Percentiles rank a stretch among this genome's conserved stretches.
Evolutionary conservation across 306 rosid genomes (phyloP).

Genomic region (Quercus rubra): DNA sequence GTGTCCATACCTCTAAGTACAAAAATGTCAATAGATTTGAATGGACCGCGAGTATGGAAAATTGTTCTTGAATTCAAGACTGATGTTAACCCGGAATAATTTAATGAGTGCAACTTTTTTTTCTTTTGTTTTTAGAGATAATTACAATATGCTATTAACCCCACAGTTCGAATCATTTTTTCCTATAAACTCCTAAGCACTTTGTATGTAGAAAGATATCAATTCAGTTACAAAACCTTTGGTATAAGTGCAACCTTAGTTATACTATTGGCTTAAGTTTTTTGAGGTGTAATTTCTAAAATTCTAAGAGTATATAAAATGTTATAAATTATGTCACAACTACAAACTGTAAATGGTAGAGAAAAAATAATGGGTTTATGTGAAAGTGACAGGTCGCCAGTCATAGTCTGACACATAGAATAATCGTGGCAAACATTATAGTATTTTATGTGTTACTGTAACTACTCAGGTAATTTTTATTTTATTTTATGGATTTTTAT

Average conservation of each 20-base stretch:
- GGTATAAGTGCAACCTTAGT: background rate
- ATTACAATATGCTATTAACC: no score
- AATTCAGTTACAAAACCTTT: no score
- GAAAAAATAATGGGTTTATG: fast-evolving
- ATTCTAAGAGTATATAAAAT: no score
- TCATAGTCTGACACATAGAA: fast-evolving
- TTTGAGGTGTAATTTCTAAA: no score
- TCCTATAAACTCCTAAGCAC: no score
- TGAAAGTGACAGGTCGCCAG: fast-evolving
- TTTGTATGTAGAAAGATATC: no score
- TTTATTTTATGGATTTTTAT: no score
- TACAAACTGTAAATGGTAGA: fast-evolving
- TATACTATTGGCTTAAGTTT: no score
- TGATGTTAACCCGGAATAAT: background rate
- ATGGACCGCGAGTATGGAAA: background rate
- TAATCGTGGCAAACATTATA: fast-evolving
- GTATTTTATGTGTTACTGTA: fast-evolving
- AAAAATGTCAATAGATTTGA: background rate
- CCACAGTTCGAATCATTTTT: no score
- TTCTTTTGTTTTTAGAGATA: no score
- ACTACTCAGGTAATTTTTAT: no score
- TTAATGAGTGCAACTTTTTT: background rate
- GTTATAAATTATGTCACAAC: fast-evolving
- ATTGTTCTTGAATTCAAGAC: conserved; percentile 3
- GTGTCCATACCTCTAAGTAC: background rate